Evolutionary conservation across 2,329 filamentous ascomycete genomes (phyloP).

Genomic region (Mollisiaceae sp.): DNA sequence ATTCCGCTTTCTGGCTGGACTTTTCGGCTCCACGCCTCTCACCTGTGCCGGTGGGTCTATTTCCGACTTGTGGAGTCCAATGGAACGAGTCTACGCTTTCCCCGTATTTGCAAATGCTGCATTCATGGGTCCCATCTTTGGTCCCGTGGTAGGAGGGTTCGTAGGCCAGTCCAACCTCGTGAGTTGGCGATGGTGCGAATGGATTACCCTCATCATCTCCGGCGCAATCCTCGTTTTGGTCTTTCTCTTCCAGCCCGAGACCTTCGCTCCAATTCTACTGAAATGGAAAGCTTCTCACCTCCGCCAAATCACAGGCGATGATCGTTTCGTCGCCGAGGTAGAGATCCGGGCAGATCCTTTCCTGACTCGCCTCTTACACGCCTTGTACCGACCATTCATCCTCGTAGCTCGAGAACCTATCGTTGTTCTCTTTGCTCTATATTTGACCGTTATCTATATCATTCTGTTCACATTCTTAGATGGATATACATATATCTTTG

Average conservation of each 20-base stretch:
- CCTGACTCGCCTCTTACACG: constrained; percentile 22
- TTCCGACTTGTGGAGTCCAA: constrained; percentile 45
- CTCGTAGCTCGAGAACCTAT: constrained; percentile 28
- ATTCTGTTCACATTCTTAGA: constrained; percentile 33
- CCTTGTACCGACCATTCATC: constrained; percentile 26
- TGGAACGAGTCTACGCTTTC: constrained; percentile 40
- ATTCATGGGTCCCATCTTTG: constrained; percentile 34
- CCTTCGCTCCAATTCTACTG: constrained; percentile 27
- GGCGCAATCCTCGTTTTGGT: constrained; percentile 20
- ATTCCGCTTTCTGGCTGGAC: constrained; percentile 31
- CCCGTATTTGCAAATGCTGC: constrained; percentile 36
- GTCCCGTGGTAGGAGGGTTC: constrained; percentile 27
- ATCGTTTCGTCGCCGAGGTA: constrained; percentile 27
- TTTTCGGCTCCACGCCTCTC: constrained; percentile 27
- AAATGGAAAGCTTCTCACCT: constrained; percentile 30
- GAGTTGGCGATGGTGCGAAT: constrained; percentile 29
- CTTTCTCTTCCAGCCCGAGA: constrained; percentile 30
- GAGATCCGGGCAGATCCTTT: constrained; percentile 35
- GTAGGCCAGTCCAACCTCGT: constrained; percentile 21
- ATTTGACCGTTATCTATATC: constrained; percentile 31
- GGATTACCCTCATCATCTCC: constrained; percentile 31
- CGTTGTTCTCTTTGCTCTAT: constrained; percentile 29
- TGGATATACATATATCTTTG: constrained; percentile 32
- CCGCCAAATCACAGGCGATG: constrained; percentile 29
- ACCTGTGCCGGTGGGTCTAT: constrained; percentile 39